Evolutionary conservation across 805 yeast genomes (phyloP).

Genomic region (Isabelozyma rhagii): DNA sequence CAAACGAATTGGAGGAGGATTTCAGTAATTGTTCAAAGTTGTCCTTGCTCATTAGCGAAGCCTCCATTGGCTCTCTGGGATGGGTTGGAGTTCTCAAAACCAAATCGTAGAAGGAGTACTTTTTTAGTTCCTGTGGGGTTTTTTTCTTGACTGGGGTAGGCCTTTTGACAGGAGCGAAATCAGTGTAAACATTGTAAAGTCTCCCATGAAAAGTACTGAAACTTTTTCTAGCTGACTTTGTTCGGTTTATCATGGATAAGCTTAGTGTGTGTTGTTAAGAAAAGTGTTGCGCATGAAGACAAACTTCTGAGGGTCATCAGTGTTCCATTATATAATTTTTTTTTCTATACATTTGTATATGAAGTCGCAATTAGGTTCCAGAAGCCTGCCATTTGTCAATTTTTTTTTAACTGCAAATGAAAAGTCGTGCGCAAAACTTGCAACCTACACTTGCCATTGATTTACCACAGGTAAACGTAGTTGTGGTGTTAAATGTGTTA

Average conservation of each 20-base stretch:
- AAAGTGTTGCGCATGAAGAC: background rate
- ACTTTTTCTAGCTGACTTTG: background rate
- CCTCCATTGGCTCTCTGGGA: constrained; percentile 32
- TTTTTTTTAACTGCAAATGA: background rate
- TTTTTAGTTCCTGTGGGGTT: constrained; percentile 1
- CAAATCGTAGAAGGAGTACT: constrained; percentile 35
- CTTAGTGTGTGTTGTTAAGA: background rate
- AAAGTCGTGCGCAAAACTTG: background rate
- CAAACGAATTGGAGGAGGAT: constrained; percentile 21
- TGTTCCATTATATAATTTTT: no score
- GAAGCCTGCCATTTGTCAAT: background rate
- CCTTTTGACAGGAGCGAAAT: background rate
- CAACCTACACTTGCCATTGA: background rate
- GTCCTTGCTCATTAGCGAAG: constrained; percentile 18
- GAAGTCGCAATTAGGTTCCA: background rate
- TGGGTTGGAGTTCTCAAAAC: constrained; percentile 29
- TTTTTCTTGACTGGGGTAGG: background rate
- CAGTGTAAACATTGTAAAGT: background rate
- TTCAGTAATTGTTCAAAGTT: constrained; percentile 16
- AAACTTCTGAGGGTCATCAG: background rate
- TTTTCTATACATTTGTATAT: background rate
- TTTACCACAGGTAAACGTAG: no score
- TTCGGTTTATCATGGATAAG: background rate
- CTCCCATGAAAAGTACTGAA: background rate
- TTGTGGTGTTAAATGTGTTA: no score